phyloP scores from a whole-genome alignment of 164 flowering plant genomes.

The Chloranthus sessilifolius region DNA sequence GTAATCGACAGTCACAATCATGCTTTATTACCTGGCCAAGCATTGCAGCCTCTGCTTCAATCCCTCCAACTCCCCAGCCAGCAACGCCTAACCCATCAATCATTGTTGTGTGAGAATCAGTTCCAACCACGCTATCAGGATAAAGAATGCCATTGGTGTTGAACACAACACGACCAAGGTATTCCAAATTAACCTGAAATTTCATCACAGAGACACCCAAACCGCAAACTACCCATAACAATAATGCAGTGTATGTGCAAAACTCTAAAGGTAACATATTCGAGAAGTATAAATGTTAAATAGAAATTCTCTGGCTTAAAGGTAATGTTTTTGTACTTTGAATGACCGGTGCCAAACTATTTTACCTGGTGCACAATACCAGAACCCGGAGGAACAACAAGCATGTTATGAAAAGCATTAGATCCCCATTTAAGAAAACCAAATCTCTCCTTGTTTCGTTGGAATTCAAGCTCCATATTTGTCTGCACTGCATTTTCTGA shows the following conservation, averaged over 20 bases:
- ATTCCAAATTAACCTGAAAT: conserved; percentile 85
- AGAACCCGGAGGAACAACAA: conserved; percentile 91
- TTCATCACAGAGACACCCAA: conserved; percentile 1
- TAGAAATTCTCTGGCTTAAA: too few species aligned
- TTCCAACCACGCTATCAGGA: conserved; percentile 95
- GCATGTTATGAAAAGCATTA: conserved; percentile 74
- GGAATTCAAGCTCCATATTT: conserved; percentile 76
- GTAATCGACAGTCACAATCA: too few species aligned
- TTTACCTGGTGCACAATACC: conserved; percentile 89
- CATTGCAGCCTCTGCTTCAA: conserved; percentile 94
- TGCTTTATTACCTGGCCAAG: conserved; percentile 65
- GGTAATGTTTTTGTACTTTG: too few species aligned
- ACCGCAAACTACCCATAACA: too few species aligned
- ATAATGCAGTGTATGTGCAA: too few species aligned
- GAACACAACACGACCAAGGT: conserved; percentile 92
- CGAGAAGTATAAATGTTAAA: too few species aligned
- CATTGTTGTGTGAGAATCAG: conserved; percentile 95
- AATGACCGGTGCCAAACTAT: too few species aligned
- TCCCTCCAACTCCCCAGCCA: conserved; percentile 99
- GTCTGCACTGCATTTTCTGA: conserved; percentile 76
- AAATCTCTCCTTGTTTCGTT: conserved; percentile 74
- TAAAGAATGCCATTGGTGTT: conserved; percentile 75
- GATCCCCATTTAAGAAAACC: conserved; percentile 92
- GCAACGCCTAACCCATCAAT: conserved; percentile 89
- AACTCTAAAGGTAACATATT: too few species aligned